Percentiles rank a stretch among this genome's conserved stretches.
Conservation (phyloP, 352 stramenopile species). For the Blastocystis sp. region DNA sequence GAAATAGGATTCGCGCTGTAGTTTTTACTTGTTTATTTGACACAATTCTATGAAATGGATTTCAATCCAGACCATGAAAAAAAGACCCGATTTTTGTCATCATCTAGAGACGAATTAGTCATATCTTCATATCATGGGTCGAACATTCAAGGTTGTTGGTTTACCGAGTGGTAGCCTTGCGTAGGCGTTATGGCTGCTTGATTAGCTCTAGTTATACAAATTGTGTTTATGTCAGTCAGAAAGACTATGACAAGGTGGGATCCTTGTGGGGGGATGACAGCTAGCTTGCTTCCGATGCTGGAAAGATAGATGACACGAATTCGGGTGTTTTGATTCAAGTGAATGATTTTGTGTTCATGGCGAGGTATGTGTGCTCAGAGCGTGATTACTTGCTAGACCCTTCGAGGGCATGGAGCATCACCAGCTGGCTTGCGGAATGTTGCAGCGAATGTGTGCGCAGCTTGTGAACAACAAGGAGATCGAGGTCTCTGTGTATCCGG, state of each 20-base stretch:
- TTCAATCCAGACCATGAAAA: neutral
- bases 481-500: slow-evolving; percentile 15
- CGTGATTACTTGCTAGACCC: neutral
- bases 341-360: slow-evolving; percentile 58
- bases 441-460: slow-evolving; percentile 55
- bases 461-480: slow-evolving; percentile 49
- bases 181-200: neutral
- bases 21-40: neutral
- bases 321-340: slow-evolving; percentile 41
- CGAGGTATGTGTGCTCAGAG: neutral
- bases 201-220: slow-evolving; percentile 53
- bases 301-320: slow-evolving; percentile 55
- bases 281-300: slow-evolving; percentile 1
- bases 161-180: slow-evolving; percentile 39
- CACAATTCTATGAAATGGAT: neutral
- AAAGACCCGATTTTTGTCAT: neutral
- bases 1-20: neutral
- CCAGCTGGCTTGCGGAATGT: slow-evolving; percentile 32
- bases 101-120: neutral
- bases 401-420: slow-evolving; percentile 17
- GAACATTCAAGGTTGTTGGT: slow-evolving; percentile 29
- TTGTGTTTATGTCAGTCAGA: slow-evolving; percentile 41
- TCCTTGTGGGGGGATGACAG: neutral
- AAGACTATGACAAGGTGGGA: slow-evolving; percentile 48
- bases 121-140: neutral